phyloP scores from a whole-genome alignment of 2,329 filamentous ascomycete species.

The Capronia coronata region DNA sequence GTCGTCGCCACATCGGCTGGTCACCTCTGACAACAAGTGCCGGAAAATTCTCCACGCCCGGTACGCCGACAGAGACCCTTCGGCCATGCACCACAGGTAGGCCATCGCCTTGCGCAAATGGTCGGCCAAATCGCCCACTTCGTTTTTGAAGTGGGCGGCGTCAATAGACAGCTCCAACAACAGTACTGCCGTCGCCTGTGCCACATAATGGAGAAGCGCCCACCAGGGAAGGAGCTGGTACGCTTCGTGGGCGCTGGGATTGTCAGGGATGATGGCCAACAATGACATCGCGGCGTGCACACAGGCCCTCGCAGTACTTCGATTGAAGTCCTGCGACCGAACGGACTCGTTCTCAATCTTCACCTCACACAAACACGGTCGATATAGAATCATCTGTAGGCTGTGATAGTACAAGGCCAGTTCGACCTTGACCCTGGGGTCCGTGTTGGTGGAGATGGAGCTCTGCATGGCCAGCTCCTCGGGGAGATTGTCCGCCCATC shows the following conservation, averaged over 20 bases:
- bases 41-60: slow-evolving; percentile 21
- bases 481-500: slow-evolving; percentile 16
- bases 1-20: slow-evolving; percentile 1
- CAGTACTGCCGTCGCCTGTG: slow-evolving; percentile 29
- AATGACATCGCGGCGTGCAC: slow-evolving; percentile 28
- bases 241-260: slow-evolving; percentile 24
- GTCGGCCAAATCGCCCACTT: slow-evolving; percentile 20
- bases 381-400: slow-evolving; percentile 28
- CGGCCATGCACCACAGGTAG: slow-evolving; percentile 22
- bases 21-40: slow-evolving; percentile 12
- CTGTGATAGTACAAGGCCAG: slow-evolving; percentile 29
- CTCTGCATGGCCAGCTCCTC: slow-evolving; percentile 14
- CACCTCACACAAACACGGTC: slow-evolving; percentile 30
- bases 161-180: slow-evolving; percentile 29
- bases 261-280: slow-evolving; percentile 28
- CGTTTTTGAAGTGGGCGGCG: slow-evolving; percentile 23
- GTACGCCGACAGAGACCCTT: slow-evolving; percentile 17
- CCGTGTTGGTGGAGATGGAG: slow-evolving; percentile 5
- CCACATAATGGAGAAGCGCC: slow-evolving; percentile 30
- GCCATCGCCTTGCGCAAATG: slow-evolving; percentile 29
- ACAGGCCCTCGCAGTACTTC: slow-evolving; percentile 23
- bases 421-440: slow-evolving; percentile 23
- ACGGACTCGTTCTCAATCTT: slow-evolving; percentile 27
- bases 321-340: slow-evolving; percentile 20
- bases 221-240: slow-evolving; percentile 29